Evolutionary conservation across 768 basidiomycete species (phyloP), one percentile per base, ranked within the genome.

Genomic region (Pluteus cervinus): DNA sequence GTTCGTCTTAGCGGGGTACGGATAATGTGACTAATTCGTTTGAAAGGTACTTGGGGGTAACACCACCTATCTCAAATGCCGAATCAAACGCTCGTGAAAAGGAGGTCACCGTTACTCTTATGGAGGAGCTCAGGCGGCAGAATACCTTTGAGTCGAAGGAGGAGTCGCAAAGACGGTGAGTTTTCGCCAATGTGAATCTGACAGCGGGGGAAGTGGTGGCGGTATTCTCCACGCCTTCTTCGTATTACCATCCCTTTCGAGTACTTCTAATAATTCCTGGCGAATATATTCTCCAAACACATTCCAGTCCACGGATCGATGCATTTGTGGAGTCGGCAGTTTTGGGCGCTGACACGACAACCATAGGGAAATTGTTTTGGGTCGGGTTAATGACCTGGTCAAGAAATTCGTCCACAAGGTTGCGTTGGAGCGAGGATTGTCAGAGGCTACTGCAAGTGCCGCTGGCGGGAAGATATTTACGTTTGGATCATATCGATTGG

Each of bases 401-500:
- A 91, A 90, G 65, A 79, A 87, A 54, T 99, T 98, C 56, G 96
- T 99, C 33, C 78, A 77, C 53, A 75, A 76, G 45, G 80, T 93
- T 1, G 84, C 86, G 6, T 57, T 93, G 40, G 63, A 76, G 29
- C 76, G 73, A 26, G 94, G 94, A 5, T 66, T 94, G 31, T 93
- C 92, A 21, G 92, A 97, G 46, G 63, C 82, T 14, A 85, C 89
- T 1, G 93, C 94, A 7, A 76, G 65, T 36, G 81, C 87, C 33
- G 90, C 96, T 7, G 96, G 96, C 36, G 96, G 93, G 46, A 94
- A 98, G 70, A 98, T 99, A 57, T 99, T 91, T 60, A 98, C 96
- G 5, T 99, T 94, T 60, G 96, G 96, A 28, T 97, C 93, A 36
- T 98, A 97, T 70, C 85, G 96, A 51, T 68, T 99, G 33, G 96